These are phyloP conservation scores for Xylariales sp. DNA, from an alignment of 2,329 filamentous ascomycete genomes.

Conservation along the genomic window DNA sequence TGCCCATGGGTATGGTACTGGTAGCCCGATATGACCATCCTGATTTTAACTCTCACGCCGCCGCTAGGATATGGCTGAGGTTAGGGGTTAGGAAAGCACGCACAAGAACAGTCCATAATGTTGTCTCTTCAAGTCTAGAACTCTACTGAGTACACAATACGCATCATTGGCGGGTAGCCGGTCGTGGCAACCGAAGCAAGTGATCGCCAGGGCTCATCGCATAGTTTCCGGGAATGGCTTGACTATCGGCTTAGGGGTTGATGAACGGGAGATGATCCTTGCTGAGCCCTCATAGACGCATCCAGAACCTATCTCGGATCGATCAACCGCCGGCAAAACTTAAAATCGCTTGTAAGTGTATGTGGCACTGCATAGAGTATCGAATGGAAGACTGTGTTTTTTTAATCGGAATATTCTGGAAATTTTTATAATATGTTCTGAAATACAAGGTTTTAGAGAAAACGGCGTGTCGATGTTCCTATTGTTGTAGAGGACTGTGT, in stretches of 20 bases:
- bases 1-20: not conserved
- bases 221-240: conserved; percentile 27
- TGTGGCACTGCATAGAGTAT: not conserved
- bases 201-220: conserved; percentile 39
- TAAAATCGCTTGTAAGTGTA: not conserved
- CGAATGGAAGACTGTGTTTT: conserved; percentile 2
- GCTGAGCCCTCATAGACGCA: not conserved
- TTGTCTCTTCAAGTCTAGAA: not conserved
- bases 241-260: not conserved
- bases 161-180: conserved; percentile 13
- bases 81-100: not conserved
- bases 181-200: conserved; percentile 8
- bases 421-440: not conserved
- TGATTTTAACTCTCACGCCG: not conserved
- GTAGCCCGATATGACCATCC: no score
- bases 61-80: not conserved
- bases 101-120: not conserved
- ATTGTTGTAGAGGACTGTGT: no score
- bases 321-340: conserved; percentile 1
- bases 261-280: conserved; percentile 11
- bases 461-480: no score
- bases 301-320: not conserved
- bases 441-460: no score
- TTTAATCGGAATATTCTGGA: not conserved
- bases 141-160: conserved; percentile 24